phyloP scores from a whole-genome alignment of 140 eudicot genomes.

The Stevia rebaudiana region DNA sequence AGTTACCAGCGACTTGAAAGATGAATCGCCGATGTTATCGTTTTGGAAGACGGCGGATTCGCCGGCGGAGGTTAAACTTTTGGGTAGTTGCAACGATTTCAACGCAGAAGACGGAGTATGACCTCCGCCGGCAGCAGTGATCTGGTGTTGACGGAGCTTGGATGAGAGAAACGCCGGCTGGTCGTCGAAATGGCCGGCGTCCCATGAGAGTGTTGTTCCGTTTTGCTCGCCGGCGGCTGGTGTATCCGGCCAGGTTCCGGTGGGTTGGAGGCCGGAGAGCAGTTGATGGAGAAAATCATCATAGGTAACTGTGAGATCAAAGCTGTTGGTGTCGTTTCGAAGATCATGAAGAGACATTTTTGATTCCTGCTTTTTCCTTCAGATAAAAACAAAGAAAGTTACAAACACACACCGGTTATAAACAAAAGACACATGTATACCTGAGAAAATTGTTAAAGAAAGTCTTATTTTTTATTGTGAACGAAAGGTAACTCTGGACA shows the following conservation, averaged over 20 bases:
- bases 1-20: conserved; percentile 56
- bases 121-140: conserved; percentile 30
- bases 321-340: conserved; percentile 22
- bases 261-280: conserved; percentile 53
- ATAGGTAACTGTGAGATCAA: conserved; percentile 33
- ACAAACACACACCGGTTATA: too few species aligned
- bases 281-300: conserved; percentile 66
- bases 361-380: conserved; percentile 28
- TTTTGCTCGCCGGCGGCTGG: conserved; percentile 21
- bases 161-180: conserved; percentile 49
- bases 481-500: too few species aligned
- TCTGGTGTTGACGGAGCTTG: conserved; percentile 73
- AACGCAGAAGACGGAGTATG: conserved; percentile 29
- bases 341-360: conserved; percentile 42
- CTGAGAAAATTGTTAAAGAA: too few species aligned
- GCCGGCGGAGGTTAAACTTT: not conserved
- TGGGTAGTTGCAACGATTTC: conserved; percentile 28
- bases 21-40: conserved; percentile 39
- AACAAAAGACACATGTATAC: too few species aligned
- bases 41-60: conserved; percentile 19
- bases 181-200: conserved; percentile 40
- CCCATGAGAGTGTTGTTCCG: conserved; percentile 41
- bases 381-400: too few species aligned
- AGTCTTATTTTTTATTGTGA: too few species aligned
- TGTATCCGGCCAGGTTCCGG: conserved; percentile 40